A percentile compares a stretch with the other conserved stretches of the same genome.
phyloP scores from a whole-genome alignment of 371 early-diverging fungal species.

The Syncephalis plumigaleata region DNA sequence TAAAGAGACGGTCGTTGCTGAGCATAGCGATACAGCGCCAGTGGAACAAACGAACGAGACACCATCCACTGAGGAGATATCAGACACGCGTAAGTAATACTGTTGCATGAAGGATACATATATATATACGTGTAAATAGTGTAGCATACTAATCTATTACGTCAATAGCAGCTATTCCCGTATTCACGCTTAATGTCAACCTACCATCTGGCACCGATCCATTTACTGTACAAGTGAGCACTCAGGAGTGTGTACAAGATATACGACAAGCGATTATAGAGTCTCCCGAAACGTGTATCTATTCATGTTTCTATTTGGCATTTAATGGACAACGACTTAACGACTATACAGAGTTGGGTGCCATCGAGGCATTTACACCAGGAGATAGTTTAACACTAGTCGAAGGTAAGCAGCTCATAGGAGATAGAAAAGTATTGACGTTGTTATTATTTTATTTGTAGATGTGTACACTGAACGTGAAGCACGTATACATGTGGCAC shows the following conservation, averaged over 20 bases:
- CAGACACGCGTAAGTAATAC: too few species aligned
- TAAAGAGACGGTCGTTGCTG: too few species aligned
- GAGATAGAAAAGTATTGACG: background rate
- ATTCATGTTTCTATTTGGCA: constrained; percentile 77
- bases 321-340: constrained; percentile 49
- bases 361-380: constrained; percentile 52
- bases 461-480: constrained; percentile 80
- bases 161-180: background rate
- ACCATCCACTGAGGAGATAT: too few species aligned
- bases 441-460: constrained; percentile 6
- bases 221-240: constrained; percentile 24
- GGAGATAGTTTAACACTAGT: constrained; percentile 45
- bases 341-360: constrained; percentile 54
- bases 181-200: background rate
- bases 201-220: background rate
- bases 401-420: constrained; percentile 44
- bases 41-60: too few species aligned
- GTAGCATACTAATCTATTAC: too few species aligned
- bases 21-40: too few species aligned
- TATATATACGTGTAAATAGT: too few species aligned
- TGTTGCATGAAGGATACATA: too few species aligned
- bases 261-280: constrained; percentile 78
- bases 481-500: constrained; percentile 70
- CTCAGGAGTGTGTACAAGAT: constrained; percentile 66
- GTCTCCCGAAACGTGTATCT: constrained; percentile 62